Evolutionary conservation across 352 stramenopile species (phyloP).

Genomic region (Phytophthora citricola): DNA sequence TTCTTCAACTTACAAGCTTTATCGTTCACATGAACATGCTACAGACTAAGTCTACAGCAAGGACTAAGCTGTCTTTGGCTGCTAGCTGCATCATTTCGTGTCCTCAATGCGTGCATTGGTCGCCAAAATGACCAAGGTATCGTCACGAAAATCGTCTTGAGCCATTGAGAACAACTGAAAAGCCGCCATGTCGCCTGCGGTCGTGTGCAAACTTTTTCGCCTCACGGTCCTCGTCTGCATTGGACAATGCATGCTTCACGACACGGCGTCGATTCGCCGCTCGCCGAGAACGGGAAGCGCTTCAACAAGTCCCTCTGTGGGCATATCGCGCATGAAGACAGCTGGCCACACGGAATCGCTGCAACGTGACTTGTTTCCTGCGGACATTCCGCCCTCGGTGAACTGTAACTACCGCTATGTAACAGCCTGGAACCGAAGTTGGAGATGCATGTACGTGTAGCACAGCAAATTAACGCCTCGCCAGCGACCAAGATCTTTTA

Average conservation of each 20-base stretch:
- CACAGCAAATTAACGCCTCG: too few relatives aligned
- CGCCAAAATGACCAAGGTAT: not conserved
- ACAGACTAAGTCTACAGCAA: not conserved
- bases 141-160: not conserved
- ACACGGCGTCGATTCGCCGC: not conserved
- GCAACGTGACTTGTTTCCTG: slow-evolving; percentile 24
- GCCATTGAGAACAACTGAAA: not conserved
- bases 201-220: not conserved
- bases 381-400: slow-evolving; percentile 26
- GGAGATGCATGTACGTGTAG: not conserved
- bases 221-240: slow-evolving; percentile 9
- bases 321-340: slow-evolving; percentile 22
- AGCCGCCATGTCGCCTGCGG: not conserved
- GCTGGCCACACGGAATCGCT: slow-evolving; percentile 17
- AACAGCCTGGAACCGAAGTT: not conserved
- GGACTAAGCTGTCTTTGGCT: not conserved
- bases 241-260: slow-evolving; percentile 12
- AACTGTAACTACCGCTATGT: not conserved
- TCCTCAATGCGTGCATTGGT: not conserved
- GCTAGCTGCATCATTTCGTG: slow-evolving; percentile 1
- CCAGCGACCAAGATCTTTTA: too few relatives aligned
- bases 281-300: not conserved
- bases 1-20: not conserved
- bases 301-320: not conserved
- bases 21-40: slow-evolving; percentile 2